Conservation (phyloP, 352 stramenopile species). For the Globisporangium uncinulatum region DNA sequence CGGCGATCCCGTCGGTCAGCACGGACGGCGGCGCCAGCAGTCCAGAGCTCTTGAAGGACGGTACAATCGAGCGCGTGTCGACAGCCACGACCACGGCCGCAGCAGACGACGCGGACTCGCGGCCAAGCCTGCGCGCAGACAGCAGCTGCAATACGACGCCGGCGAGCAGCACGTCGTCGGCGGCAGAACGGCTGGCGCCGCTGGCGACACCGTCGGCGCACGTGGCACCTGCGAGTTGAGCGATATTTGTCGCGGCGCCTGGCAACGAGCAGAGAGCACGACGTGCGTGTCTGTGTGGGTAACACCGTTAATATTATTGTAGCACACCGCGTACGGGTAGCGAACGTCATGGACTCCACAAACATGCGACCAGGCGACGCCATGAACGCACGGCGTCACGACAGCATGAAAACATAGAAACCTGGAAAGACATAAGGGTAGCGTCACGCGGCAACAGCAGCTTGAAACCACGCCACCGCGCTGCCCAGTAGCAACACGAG, state of each 20-base stretch:
- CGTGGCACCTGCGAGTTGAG: neutral
- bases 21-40: slow-evolving; percentile 33
- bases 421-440: too few species aligned
- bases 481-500: too few species aligned
- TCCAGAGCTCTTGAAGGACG: slow-evolving; percentile 17
- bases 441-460: too few species aligned
- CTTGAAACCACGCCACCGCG: too few species aligned
- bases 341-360: too few species aligned
- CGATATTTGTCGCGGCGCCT: too few species aligned
- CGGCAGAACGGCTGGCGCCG: slow-evolving; percentile 10
- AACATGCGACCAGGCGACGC: too few species aligned
- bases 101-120: slow-evolving; percentile 22
- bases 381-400: too few species aligned
- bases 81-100: slow-evolving; percentile 21
- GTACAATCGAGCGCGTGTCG: slow-evolving; percentile 23
- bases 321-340: too few species aligned
- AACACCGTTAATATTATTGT: neutral
- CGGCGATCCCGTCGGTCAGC: slow-evolving; percentile 26
- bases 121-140: slow-evolving; percentile 27
- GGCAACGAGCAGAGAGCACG: too few species aligned
- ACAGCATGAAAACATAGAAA: too few species aligned
- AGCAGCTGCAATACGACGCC: slow-evolving; percentile 33
- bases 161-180: slow-evolving; percentile 27
- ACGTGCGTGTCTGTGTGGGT: neutral
- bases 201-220: slow-evolving; percentile 4